Evolutionary conservation across 768 basidiomycete genomes (phyloP).

Genomic region (Cystofilobasidium macerans): DNA sequence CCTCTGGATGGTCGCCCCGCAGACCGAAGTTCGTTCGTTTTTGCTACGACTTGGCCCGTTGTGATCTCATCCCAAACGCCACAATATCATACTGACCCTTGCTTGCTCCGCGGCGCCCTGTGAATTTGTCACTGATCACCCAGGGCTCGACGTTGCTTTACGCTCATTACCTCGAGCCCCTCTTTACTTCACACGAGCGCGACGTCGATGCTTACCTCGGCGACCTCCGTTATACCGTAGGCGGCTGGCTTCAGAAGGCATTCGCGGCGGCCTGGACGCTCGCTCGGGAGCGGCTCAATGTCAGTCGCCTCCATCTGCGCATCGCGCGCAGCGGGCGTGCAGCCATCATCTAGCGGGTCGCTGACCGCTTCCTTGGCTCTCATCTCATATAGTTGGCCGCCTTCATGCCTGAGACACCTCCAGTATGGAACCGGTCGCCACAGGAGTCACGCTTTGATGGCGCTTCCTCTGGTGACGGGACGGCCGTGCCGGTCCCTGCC

Average conservation of each 20-base stretch:
- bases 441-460: too few species aligned
- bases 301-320: slow-evolving; percentile 26
- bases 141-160: slow-evolving; percentile 78
- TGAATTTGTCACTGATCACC: too few species aligned
- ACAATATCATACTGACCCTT: not conserved
- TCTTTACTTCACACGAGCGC: slow-evolving; percentile 67
- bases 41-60: not conserved
- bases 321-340: not conserved
- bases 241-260: slow-evolving; percentile 30
- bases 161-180: slow-evolving; percentile 62
- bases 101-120: too few species aligned
- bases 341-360: not conserved
- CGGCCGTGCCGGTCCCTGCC: not conserved
- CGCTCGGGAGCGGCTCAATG: slow-evolving; percentile 34
- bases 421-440: too few species aligned
- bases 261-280: slow-evolving; percentile 36
- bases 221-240: slow-evolving; percentile 31
- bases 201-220: slow-evolving; percentile 76
- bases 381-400: slow-evolving; percentile 6
- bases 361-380: not conserved
- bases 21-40: slow-evolving; percentile 47
- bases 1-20: slow-evolving; percentile 79
- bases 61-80: not conserved
- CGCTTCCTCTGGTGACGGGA: too few species aligned
- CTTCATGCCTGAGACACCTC: not conserved